Percentiles rank a stretch among this genome's conserved stretches.
phyloP scores from a whole-genome alignment of 2,329 filamentous ascomycete genomes.

The Pseudocercospora pini-densiflorae region DNA sequence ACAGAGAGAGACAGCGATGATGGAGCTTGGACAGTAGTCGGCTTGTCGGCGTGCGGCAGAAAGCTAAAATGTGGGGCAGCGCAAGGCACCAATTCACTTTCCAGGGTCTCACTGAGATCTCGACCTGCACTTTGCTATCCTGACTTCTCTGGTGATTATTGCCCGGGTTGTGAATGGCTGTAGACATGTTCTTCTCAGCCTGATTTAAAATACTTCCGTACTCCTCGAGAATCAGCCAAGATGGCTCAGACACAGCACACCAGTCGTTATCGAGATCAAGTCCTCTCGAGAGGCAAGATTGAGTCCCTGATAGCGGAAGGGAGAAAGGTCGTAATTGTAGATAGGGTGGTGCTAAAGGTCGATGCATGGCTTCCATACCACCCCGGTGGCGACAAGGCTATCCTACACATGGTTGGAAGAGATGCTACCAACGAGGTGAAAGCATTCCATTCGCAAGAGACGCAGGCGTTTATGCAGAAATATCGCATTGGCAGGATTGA shows the following conservation, averaged over 20 bases:
- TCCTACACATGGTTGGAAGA: slow-evolving; percentile 79
- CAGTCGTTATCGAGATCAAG: slow-evolving; percentile 30
- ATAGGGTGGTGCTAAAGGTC: slow-evolving; percentile 80
- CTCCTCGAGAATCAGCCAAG: not conserved
- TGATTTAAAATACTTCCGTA: not conserved
- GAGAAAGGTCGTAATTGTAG: slow-evolving; percentile 76
- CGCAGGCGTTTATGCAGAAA: slow-evolving; percentile 74
- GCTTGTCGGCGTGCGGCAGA: slow-evolving; percentile 7
- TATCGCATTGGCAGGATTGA: slow-evolving; percentile 85
- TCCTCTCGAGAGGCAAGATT: slow-evolving; percentile 50
- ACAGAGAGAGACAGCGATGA: slow-evolving; percentile 2
- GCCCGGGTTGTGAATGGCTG: not conserved
- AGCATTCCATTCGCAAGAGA: slow-evolving; percentile 86
- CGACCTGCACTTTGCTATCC: not conserved
- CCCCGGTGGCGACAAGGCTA: slow-evolving; percentile 88
- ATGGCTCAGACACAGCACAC: slow-evolving; percentile 26
- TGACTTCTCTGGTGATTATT: not conserved
- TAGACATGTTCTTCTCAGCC: not conserved
- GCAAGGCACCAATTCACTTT: not conserved
- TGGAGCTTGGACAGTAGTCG: slow-evolving; percentile 12
- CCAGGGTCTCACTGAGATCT: slow-evolving; percentile 2
- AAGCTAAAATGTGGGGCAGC: slow-evolving; percentile 8
- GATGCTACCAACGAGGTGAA: slow-evolving; percentile 88
- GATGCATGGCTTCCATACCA: slow-evolving; percentile 90
- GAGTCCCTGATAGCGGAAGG: slow-evolving; percentile 85